A percentile compares a stretch with the other conserved stretches of the same genome.
phyloP scores from a whole-genome alignment of 192 early-diverging fungal species.

The Backusella psychrophila region DNA sequence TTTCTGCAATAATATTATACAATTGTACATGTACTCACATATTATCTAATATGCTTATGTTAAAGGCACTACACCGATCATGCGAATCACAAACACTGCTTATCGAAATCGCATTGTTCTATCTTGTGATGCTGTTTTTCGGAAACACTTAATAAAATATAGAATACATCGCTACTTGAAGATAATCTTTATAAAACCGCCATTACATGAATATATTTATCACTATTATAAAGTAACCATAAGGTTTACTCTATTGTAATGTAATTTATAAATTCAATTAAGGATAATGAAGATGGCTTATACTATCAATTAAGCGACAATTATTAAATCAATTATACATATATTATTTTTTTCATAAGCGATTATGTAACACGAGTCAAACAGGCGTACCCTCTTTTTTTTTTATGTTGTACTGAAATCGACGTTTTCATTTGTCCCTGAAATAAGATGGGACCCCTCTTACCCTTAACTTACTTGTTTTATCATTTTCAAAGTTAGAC shows the following conservation, averaged over 20 bases:
- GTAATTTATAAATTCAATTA: not conserved
- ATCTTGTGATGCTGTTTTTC: not conserved
- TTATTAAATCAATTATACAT: not conserved
- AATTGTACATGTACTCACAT: not conserved
- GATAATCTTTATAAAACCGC: not conserved
- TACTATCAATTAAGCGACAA: not conserved
- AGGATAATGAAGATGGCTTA: not conserved
- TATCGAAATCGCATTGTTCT: not conserved
- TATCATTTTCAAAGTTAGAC: not conserved
- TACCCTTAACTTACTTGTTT: too few species aligned
- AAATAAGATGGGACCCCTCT: slow-evolving; percentile 1
- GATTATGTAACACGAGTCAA: not conserved
- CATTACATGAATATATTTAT: not conserved
- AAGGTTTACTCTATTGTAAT: not conserved
- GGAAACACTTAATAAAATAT: not conserved
- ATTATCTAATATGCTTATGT: not conserved
- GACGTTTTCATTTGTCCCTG: not conserved
- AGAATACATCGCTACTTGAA: not conserved
- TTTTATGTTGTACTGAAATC: not conserved
- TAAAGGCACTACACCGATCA: not conserved
- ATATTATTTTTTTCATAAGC: not conserved
- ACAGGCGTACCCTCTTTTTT: not conserved
- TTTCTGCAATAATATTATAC: not conserved
- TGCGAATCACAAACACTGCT: not conserved
- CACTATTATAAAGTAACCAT: not conserved